phyloP scores from a whole-genome alignment of 345 rosid genomes.

The Anacardium occidentale region DNA sequence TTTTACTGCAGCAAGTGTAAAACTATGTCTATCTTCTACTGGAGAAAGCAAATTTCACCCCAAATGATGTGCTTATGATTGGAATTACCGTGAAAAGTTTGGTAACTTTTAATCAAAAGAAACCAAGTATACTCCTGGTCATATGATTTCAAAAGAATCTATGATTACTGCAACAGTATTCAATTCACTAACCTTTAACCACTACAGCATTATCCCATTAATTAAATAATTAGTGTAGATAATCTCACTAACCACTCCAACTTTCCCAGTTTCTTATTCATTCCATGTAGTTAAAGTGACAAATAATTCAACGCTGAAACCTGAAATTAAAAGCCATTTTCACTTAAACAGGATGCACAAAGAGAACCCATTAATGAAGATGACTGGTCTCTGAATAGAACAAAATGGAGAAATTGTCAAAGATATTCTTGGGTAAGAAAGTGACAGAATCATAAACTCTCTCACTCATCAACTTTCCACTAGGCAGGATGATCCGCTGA shows the following conservation, averaged over 20 bases:
- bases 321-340: background rate
- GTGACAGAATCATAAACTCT: conserved; percentile 13
- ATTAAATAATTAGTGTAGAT: conserved; percentile 12
- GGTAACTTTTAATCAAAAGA: conserved; percentile 11
- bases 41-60: background rate
- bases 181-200: background rate
- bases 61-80: conserved; percentile 21
- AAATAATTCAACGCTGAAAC: conserved; percentile 1
- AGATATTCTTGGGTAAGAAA: conserved; percentile 1
- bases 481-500: conserved; percentile 1
- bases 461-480: no score
- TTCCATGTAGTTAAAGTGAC: background rate
- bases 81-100: background rate
- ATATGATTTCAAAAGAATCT: conserved; percentile 11
- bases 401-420: conserved; percentile 9
- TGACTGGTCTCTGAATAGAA: background rate
- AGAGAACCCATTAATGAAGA: background rate
- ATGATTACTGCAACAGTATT: conserved; percentile 16
- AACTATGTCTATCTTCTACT: background rate
- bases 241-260: conserved; percentile 22
- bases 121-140: conserved; percentile 12
- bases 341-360: background rate
- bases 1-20: conserved; percentile 6
- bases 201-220: conserved; percentile 12
- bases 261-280: background rate